Conservation (phyloP, 495 filamentous ascomycete species). For the Cudoniella acicularis region DNA sequence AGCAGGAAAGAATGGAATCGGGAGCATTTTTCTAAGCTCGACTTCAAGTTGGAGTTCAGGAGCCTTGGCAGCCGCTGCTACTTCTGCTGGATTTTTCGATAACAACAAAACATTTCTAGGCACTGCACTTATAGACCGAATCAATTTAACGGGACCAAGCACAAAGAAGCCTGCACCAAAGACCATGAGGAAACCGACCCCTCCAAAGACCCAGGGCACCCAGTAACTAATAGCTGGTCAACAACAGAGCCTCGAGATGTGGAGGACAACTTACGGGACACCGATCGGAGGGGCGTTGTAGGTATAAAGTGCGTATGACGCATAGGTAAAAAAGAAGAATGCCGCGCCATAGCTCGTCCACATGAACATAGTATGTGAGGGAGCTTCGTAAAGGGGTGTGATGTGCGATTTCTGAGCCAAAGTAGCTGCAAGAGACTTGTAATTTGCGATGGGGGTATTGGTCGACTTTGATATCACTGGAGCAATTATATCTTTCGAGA, state of each 20-base stretch:
- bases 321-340: constrained; percentile 54
- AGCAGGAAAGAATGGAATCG: constrained; percentile 22
- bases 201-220: constrained; percentile 41
- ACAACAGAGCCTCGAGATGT: too few relatives aligned
- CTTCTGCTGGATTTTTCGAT: background rate
- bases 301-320: constrained; percentile 51
- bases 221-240: too few relatives aligned
- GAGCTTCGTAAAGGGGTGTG: constrained; percentile 57
- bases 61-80: background rate
- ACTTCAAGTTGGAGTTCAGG: constrained; percentile 23
- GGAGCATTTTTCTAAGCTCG: constrained; percentile 23
- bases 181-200: constrained; percentile 41
- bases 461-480: background rate
- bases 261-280: too few relatives aligned
- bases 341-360: constrained; percentile 51
- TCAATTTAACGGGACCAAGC: constrained; percentile 36
- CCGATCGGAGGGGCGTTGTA: constrained; percentile 40
- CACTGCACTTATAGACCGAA: constrained; percentile 36
- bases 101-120: constrained; percentile 4
- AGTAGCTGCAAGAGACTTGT: constrained; percentile 36
- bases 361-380: constrained; percentile 56
- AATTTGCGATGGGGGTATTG: background rate
- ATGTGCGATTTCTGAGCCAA: constrained; percentile 39
- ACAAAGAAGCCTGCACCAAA: constrained; percentile 43
- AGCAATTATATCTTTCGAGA: background rate